phyloP scores from a whole-genome alignment of 176 grass and related monocot genomes.

The Zizania latifolia region DNA sequence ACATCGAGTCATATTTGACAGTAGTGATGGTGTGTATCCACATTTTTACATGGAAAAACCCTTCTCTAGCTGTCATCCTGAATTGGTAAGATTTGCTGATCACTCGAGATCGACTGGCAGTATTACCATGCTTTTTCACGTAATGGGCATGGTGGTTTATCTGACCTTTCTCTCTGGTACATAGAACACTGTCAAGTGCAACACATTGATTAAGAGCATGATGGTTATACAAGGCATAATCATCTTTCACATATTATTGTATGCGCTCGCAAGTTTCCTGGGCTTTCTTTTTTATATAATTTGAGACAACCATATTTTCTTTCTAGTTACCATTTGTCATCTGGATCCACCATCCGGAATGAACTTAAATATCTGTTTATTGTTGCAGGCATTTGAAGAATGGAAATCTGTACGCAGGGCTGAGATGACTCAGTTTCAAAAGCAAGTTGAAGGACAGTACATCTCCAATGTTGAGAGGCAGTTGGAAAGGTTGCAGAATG shows the following conservation, averaged over 20 bases:
- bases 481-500: constrained; percentile 80
- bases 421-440: constrained; percentile 74
- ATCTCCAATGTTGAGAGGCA: constrained; percentile 75
- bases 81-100: too few species aligned
- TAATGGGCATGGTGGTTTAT: too few species aligned
- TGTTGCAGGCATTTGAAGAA: constrained; percentile 59
- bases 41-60: too few species aligned
- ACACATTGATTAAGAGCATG: not conserved
- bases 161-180: too few species aligned
- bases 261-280: not conserved
- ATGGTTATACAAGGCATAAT: not conserved
- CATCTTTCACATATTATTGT: not conserved
- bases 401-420: constrained; percentile 69
- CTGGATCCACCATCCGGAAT: not conserved
- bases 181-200: not conserved
- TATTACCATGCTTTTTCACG: too few species aligned
- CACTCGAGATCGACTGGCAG: too few species aligned
- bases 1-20: too few species aligned
- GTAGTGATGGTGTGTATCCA: too few species aligned
- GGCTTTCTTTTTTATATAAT: not conserved
- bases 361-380: not conserved
- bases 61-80: too few species aligned
- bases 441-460: constrained; percentile 78
- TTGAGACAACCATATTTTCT: not conserved
- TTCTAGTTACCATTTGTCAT: not conserved